Conservation (phyloP, 169 alveolate genomes). For the Babesia divergens region DNA sequence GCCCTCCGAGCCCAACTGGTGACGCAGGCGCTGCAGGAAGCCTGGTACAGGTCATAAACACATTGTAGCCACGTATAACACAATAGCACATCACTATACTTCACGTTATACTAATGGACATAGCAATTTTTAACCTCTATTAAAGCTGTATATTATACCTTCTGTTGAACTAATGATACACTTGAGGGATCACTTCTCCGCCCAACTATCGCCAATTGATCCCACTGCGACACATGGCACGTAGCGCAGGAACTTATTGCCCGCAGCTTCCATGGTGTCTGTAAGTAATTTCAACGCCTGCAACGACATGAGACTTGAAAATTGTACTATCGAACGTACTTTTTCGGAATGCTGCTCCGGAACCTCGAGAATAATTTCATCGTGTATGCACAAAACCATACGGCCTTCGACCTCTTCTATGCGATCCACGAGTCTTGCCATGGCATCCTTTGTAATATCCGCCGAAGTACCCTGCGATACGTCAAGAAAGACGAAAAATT, state of each 20-base stretch:
- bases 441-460: constrained; percentile 80
- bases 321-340: constrained; percentile 12
- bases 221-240: constrained; percentile 85
- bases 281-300: constrained; percentile 71
- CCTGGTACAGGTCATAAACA: constrained; percentile 20
- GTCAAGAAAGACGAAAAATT: neutral
- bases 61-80: too few relatives aligned
- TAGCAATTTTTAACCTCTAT: too few relatives aligned
- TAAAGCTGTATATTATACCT: too few relatives aligned
- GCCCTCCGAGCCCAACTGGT: constrained; percentile 17
- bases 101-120: too few relatives aligned
- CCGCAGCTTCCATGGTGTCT: constrained; percentile 79
- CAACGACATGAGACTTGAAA: neutral
- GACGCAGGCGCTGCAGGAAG: constrained; percentile 30
- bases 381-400: constrained; percentile 80
- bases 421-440: constrained; percentile 73
- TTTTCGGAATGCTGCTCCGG: constrained; percentile 73
- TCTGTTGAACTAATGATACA: neutral
- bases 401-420: constrained; percentile 67
- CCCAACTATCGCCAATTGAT: constrained; percentile 81
- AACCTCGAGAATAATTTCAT: constrained; percentile 79
- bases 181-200: constrained; percentile 65
- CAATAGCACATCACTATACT: too few relatives aligned
- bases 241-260: constrained; percentile 71
- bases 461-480: constrained; percentile 78